Percentiles rank a stretch among this genome's conserved stretches.
Conservation (phyloP, 768 basidiomycete species). For the Coprinellus micaceus region DNA sequence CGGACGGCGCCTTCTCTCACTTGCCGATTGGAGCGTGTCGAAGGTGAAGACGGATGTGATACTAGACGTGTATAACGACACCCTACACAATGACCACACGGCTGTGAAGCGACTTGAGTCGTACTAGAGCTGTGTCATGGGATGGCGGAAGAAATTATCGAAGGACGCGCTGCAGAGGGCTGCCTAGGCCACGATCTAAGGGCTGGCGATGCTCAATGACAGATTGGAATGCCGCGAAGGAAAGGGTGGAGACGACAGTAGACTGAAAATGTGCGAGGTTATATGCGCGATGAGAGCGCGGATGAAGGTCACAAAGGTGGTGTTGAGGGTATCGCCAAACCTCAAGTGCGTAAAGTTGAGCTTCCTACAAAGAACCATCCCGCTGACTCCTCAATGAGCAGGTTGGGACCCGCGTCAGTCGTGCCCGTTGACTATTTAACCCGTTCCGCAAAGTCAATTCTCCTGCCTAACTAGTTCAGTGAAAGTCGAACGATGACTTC, state of each 20-base stretch:
- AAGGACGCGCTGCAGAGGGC: constrained; percentile 46
- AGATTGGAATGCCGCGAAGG: constrained; percentile 53
- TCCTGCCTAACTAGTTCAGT: no score
- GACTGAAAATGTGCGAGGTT: constrained; percentile 50
- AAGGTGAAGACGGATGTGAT: constrained; percentile 25
- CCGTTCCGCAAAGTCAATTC: neutral
- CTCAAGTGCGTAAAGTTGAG: constrained; percentile 33
- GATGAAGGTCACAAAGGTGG: constrained; percentile 47
- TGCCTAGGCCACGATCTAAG: constrained; percentile 46
- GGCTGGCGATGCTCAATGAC: constrained; percentile 58
- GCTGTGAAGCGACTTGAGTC: constrained; percentile 45
- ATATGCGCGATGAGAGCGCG: constrained; percentile 67
- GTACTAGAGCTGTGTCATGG: constrained; percentile 59
- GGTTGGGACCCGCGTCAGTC: constrained; percentile 47
- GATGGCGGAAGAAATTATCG: constrained; percentile 59
- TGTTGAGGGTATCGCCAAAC: constrained; percentile 54
- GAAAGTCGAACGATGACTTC: no score
- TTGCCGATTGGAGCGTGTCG: constrained; percentile 52
- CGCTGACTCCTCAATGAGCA: constrained; percentile 33
- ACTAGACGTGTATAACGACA: constrained; percentile 51
- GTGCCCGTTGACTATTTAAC: constrained; percentile 21
- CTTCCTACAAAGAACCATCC: neutral
- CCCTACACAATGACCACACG: constrained; percentile 46
- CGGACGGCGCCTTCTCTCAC: no score
- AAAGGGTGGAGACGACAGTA: constrained; percentile 30